Evolutionary conservation across 164 flowering plant species (phyloP), one percentile per base, ranked within the genome.

Genomic region (Aristolochia contorta): DNA sequence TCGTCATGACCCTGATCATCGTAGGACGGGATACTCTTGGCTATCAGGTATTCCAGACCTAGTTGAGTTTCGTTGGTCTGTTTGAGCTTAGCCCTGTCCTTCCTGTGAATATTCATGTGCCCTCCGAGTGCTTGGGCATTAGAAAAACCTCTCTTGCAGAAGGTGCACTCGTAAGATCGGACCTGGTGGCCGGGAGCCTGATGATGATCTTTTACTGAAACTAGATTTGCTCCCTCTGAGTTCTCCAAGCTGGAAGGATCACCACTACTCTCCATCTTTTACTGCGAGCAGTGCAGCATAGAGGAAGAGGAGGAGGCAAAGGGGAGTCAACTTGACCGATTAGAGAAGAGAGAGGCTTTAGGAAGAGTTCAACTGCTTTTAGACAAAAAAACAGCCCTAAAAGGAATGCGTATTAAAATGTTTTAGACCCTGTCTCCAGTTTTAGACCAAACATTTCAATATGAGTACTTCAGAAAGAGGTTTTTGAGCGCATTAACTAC

Each of bases 21-120:
- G 16, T n/a, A 16, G 19, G 46, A 47, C 49, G 66, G 61, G 50
- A 12, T 47, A 15, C 59, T 53, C 56, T 46, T 58, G 16, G 49
- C 50, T 21, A 5, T 16, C 32, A 66, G 55, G 20, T n/a, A 18
- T 51, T 60, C 74, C 66, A 67, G 21, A 19, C 67, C 51, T 13
- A 65, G 64, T n/a, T 56, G 49, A 43, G 14, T 8, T 0, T 19
- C 61, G 45, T 69, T 66, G 14, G 60, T 30, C 19, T 72, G 58
- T 30, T 62, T 79, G 19, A 82, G 78, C 72, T 64, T 77, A n/a
- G 87, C 87, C 32, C 79, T 60, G 47, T 77, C 81, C 60, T 65
- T 75, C 50, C 83, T 63, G 33, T 80, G 81, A n/a, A 78, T 69
- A 67, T 78, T 78, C 79, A 78, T 78, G 65, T 78, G 81, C 3